Base-by-base conservation (phyloP, 2,329 filamentous ascomycete species). In the Cercospora beticola region DNA sequence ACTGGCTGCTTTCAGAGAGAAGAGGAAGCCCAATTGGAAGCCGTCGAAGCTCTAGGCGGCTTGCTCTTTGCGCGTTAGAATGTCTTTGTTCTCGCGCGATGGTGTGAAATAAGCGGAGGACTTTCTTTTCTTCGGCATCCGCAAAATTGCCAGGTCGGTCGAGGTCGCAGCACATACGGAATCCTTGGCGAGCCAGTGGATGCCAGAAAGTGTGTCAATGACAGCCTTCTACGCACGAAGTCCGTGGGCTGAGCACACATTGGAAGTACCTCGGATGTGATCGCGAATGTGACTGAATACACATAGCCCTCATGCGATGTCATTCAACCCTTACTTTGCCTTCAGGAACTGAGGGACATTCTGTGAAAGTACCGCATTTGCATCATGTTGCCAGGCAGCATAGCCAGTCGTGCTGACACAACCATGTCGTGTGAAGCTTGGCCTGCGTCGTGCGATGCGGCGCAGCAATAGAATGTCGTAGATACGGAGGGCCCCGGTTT, bases 1-100 rank as follows among this genome's bases (percentile, higher is more conserved):
- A 1, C 70, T 86, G 59, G 78, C 74, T 64, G 84, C 85, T 1
- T 87, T 86, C 79, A 79, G 80, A 21, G 78, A 81, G 73, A 85
- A 85, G 77, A 75, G 80, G 70, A 78, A 80, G 72, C 83, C 84
- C 5, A 74, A 79, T 12, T 86, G 83, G 83, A 80, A 79, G 64
- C 78, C 80, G 31, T 83, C 81, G 0, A 84, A 83, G 72, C 70
- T 86, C 12, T 72, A 54, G 43, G 9, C 31, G 1, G 28, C 16
- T 43, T 7, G 9, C 5, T n/a, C 16, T n/a, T 6, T n/a, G 0
- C 36, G 36, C 14, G 36, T 1, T 16, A n/a, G 6, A 40, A 40
- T 5, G 36, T 2, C 5, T 16, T 40, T 8, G 3, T 7, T 7
- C 36, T 40, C 36, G 36, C 36, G 6, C 36, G 36, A 28, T n/a